Evolutionary conservation across 345 rosid genomes (phyloP), one percentile per base, ranked within the genome.

Genomic region (Arabidopsis arenosa): DNA sequence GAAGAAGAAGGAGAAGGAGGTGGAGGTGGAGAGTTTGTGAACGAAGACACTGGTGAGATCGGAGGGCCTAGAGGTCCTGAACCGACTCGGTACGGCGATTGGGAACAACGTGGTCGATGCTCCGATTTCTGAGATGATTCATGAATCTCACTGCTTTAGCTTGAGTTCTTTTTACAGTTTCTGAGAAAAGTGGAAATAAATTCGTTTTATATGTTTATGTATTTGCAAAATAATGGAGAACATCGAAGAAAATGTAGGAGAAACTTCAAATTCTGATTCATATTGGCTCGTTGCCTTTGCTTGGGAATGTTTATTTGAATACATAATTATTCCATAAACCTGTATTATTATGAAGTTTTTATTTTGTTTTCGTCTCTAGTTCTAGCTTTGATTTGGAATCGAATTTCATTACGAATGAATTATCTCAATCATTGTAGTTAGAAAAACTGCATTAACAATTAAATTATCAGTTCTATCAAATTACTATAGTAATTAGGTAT

Each of bases 31-130:
- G 86, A 72, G 35, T 10, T 17, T 28, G 60, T 93, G 71, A 94
- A 92, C 79, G 44, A 82, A 74, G 85, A 82, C 63, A 92, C 97
- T 1, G 96, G 96, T 13, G 98, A 92, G 84, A 72, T 90, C 53
- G 96, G 93, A 44, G 97, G 97, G 2, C 96, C 98, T 14, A 79
- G 74, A 59, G 96, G 95, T 8, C 97, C 92, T 23, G 97, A 94
- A 60, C 98, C 97, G 13, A 94, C 98, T 65, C 89, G 98, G 1
- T 94, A 83, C 81, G 97, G 98, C 45, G 97, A 92, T 75, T 94
- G 97, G 98, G 97, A 94, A 75, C 92, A 85, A 11, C 84, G 83
- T 18, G 97, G 98, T 44, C 96, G 97, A 40, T 94, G 97, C 89
- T 89, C 57, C 48, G 98, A 94, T 85, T 92, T 94, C 76, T 90